Evolutionary conservation across 2,329 filamentous ascomycete genomes (phyloP).

Genomic region (Diaporthe ampelina): DNA sequence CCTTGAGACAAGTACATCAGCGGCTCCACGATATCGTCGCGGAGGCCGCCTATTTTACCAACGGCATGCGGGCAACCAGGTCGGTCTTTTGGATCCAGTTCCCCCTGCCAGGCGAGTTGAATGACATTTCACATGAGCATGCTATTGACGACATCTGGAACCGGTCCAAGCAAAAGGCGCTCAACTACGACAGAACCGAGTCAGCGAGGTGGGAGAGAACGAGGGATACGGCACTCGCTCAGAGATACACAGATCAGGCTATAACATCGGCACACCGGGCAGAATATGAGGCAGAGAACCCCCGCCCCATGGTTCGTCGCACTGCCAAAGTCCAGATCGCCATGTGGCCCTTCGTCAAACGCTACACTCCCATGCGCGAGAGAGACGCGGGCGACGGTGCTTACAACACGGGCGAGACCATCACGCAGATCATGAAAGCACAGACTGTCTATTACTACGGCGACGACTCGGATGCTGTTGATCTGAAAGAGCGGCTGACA

Average conservation of each 20-base stretch:
- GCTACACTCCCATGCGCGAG: constrained; percentile 44
- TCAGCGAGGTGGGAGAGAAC: constrained; percentile 34
- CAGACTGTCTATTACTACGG: constrained; percentile 51
- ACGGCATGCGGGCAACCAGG: constrained; percentile 49
- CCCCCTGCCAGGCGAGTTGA: constrained; percentile 47
- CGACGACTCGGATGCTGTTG: constrained; percentile 40
- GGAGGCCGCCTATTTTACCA: constrained; percentile 49
- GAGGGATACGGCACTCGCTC: neutral
- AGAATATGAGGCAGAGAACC: neutral
- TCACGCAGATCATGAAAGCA: constrained; percentile 46
- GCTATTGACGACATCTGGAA: constrained; percentile 45
- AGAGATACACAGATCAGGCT: neutral
- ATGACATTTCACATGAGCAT: constrained; percentile 46
- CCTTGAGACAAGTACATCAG: constrained; percentile 49
- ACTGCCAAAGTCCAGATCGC: constrained; percentile 50
- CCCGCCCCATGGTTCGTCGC: constrained; percentile 35
- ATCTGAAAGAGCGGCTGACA: constrained; percentile 35
- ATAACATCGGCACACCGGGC: neutral
- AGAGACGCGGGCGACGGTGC: constrained; percentile 35
- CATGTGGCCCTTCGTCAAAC: constrained; percentile 49
- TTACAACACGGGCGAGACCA: constrained; percentile 43
- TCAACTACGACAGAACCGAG: constrained; percentile 34
- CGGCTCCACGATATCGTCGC: constrained; percentile 51
- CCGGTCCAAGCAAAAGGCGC: constrained; percentile 38
- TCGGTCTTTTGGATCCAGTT: constrained; percentile 50